These are phyloP conservation scores for Aspergillus baeticus DNA, from an alignment of 495 filamentous ascomycete species.

Conservation along the genomic window DNA sequence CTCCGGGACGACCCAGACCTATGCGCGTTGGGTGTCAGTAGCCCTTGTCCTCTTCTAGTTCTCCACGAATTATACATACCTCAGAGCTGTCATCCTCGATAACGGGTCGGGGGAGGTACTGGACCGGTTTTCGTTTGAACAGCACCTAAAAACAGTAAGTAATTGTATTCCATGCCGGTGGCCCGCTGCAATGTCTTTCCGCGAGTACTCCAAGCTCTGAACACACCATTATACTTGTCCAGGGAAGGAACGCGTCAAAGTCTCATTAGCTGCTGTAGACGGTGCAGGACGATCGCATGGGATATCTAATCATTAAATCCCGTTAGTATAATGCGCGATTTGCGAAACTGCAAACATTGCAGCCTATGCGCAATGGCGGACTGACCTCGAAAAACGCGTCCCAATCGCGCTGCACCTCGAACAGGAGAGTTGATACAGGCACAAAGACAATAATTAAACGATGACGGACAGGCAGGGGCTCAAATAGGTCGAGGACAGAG, in stretches of 20 bases:
- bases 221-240: constrained; percentile 41
- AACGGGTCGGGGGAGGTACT: constrained; percentile 68
- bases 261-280: constrained; percentile 24
- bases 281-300: neutral
- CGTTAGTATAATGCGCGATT: constrained; percentile 9
- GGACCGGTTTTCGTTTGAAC: constrained; percentile 94
- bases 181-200: neutral
- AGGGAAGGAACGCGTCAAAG: constrained; percentile 26
- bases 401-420: constrained; percentile 20
- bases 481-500: neutral
- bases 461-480: neutral
- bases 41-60: neutral
- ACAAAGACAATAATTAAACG: constrained; percentile 16
- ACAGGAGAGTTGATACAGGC: constrained; percentile 15
- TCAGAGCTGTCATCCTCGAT: constrained; percentile 79
- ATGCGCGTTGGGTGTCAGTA: constrained; percentile 12
- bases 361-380: neutral
- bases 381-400: constrained; percentile 27
- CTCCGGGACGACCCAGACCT: constrained; percentile 91
- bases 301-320: neutral
- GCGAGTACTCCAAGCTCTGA: neutral
- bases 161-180: neutral
- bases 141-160: constrained; percentile 64
- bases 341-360: neutral
- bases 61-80: constrained; percentile 45